Evolutionary conservation across 75 land plant species (phyloP).

Genomic region (Chamaecyparis obtusa): DNA sequence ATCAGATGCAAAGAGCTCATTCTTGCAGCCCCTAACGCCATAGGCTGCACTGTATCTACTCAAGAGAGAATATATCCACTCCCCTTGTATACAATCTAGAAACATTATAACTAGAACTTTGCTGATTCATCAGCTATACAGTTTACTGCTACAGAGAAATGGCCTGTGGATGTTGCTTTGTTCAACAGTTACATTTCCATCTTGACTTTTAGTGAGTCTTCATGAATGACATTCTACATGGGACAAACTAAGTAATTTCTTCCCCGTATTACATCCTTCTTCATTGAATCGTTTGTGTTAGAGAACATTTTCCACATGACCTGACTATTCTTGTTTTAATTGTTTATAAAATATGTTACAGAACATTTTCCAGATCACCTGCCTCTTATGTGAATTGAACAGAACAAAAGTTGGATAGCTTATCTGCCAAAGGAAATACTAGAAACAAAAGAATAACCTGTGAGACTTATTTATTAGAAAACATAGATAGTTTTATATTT

Average conservation of each 20-base stretch:
- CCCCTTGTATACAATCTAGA: background rate
- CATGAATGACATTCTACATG: background rate
- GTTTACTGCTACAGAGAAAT: background rate
- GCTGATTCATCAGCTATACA: background rate
- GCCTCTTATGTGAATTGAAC: background rate
- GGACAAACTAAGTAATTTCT: background rate
- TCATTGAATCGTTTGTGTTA: background rate
- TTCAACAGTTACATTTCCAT: background rate
- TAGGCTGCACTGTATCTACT: background rate
- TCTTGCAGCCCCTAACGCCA: background rate
- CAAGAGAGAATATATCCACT: background rate
- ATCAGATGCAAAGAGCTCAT: background rate
- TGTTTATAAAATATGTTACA: background rate
- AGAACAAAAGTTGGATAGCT: background rate
- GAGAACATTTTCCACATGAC: background rate
- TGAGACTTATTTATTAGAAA: background rate
- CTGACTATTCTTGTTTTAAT: background rate
- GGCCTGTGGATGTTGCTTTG: background rate
- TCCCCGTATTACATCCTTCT: background rate
- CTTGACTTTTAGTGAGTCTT: background rate
- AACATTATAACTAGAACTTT: background rate
- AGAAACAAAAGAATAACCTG: background rate
- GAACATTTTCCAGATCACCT: background rate
- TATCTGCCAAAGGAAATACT: conserved; percentile 1
- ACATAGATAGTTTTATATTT: background rate